phyloP scores from a whole-genome alignment of 108 stramenopile genomes.

The Seminavis robusta region DNA sequence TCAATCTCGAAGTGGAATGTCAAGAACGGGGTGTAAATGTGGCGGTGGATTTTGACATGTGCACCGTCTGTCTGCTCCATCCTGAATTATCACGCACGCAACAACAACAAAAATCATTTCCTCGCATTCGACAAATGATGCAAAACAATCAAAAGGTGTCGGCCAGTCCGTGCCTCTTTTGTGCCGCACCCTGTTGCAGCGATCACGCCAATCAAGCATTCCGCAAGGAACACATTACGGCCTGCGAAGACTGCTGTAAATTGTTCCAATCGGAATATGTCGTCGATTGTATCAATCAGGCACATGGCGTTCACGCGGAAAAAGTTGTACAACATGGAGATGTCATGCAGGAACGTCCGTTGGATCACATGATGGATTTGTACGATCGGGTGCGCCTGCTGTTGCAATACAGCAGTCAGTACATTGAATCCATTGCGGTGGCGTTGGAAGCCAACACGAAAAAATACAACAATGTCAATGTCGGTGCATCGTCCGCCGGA shows the following conservation, averaged over 20 bases:
- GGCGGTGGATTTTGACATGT: background rate
- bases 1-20: slow-evolving; percentile 63
- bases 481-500: slow-evolving; percentile 48
- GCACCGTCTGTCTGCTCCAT: slow-evolving; percentile 20
- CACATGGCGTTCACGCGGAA: no score
- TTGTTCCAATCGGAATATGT: slow-evolving; percentile 68
- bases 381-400: slow-evolving; percentile 65
- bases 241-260: slow-evolving; percentile 49
- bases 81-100: background rate
- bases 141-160: slow-evolving; percentile 15
- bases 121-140: slow-evolving; percentile 40
- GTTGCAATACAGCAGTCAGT: slow-evolving; percentile 50
- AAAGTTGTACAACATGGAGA: slow-evolving; percentile 16
- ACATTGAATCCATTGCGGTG: slow-evolving; percentile 37
- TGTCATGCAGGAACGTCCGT: slow-evolving; percentile 17
- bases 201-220: slow-evolving; percentile 39
- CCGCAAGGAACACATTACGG: slow-evolving; percentile 36
- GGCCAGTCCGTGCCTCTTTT: slow-evolving; percentile 26
- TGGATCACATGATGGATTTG: slow-evolving; percentile 60
- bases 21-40: background rate
- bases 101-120: slow-evolving; percentile 22
- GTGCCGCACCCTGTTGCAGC: slow-evolving; percentile 27
- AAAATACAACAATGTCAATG: slow-evolving; percentile 46
- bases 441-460: slow-evolving; percentile 37
- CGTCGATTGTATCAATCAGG: slow-evolving; percentile 39